phyloP scores from a whole-genome alignment of 1,284 basidiomycete genomes.

The Cystobasidiaceae sp. region DNA sequence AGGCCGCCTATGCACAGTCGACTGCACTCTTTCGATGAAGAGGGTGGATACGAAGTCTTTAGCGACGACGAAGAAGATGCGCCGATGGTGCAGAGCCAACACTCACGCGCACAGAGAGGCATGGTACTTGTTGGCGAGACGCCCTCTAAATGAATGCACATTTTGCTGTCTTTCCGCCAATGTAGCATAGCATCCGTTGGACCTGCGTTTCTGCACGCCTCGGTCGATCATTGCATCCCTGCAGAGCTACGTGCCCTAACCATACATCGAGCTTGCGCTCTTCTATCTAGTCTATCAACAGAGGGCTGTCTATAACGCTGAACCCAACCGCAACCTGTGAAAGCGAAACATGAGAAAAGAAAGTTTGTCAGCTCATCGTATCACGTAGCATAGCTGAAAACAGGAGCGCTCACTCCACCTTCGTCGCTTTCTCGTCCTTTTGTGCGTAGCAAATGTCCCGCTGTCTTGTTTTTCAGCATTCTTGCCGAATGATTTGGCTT shows the following conservation, averaged over 20 bases:
- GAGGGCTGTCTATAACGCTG: constrained; percentile 19
- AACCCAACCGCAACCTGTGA: constrained; percentile 9
- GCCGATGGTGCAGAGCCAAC: neutral
- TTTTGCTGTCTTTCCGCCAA: too few relatives aligned
- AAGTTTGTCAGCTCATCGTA: neutral
- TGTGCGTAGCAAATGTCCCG: constrained; percentile 83
- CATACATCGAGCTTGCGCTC: too few relatives aligned
- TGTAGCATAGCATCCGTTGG: too few relatives aligned
- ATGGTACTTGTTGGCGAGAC: constrained; percentile 11
- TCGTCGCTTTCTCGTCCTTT: constrained; percentile 91
- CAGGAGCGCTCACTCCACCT: constrained; percentile 62
- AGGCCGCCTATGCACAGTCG: too few relatives aligned
- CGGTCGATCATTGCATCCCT: too few relatives aligned
- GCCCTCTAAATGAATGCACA: too few relatives aligned
- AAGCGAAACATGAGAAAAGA: too few relatives aligned
- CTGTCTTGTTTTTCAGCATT: constrained; percentile 56
- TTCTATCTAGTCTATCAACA: constrained; percentile 8
- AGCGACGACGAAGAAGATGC: neutral
- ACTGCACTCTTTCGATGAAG: too few relatives aligned
- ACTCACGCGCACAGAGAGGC: neutral
- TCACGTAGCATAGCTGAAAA: neutral
- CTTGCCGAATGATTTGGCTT: constrained; percentile 38
- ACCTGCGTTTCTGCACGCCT: too few relatives aligned
- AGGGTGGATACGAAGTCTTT: neutral
- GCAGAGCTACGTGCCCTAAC: too few relatives aligned